A percentile compares a stretch with the other conserved stretches of the same genome.
Conservation (phyloP, 73 alveolate genomes). For the Stentor roeselii region DNA sequence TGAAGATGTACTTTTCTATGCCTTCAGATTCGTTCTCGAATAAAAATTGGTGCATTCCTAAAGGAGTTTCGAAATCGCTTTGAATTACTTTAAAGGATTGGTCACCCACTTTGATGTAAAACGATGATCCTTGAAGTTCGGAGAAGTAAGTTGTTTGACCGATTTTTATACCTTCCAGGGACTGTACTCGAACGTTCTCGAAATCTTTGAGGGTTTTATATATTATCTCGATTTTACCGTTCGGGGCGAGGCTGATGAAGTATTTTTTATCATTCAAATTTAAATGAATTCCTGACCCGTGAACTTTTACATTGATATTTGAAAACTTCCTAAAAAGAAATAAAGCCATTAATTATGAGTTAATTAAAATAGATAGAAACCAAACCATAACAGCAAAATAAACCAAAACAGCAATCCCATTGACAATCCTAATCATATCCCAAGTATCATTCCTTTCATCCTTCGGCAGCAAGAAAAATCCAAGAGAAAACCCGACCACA, state of each 20-base stretch:
- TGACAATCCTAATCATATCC: background rate
- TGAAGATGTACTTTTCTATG: background rate
- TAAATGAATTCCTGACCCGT: too few species aligned
- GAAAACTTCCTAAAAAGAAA: too few species aligned
- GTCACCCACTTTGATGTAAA: background rate
- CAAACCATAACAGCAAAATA: background rate
- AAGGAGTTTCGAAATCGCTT: background rate
- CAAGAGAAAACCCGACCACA: background rate
- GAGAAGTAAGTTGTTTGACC: background rate
- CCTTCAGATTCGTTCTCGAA: background rate
- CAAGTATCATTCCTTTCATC: constrained; percentile 17
- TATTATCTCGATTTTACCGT: background rate
- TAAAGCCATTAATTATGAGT: too few species aligned
- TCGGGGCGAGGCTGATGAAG: too few species aligned
- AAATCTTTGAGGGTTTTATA: background rate
- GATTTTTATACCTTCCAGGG: background rate
- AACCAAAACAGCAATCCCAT: background rate
- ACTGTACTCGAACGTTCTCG: background rate
- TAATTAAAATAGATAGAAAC: too few species aligned
- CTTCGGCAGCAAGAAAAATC: background rate
- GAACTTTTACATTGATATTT: too few species aligned
- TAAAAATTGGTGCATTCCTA: background rate
- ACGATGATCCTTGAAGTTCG: background rate
- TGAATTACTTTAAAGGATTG: background rate
- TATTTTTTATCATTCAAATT: too few species aligned